Evolutionary conservation across 352 stramenopile genomes (phyloP).

Genomic region (Phytophthora tubulina): DNA sequence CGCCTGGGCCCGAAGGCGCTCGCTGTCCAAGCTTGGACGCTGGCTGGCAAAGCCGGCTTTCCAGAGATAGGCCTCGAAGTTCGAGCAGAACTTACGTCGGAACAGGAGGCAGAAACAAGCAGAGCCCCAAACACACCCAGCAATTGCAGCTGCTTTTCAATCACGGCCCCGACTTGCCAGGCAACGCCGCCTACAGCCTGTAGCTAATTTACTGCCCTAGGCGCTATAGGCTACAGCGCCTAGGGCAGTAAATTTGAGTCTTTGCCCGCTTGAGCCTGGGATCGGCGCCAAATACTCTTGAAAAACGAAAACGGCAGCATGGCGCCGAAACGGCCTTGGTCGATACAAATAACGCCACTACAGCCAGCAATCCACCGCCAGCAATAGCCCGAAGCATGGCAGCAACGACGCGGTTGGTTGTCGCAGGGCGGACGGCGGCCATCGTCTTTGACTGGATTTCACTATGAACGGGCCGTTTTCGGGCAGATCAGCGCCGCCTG

Average conservation of each 20-base stretch:
- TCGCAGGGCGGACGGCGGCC: not conserved
- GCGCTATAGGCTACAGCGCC: not conserved
- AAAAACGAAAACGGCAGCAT: conserved; percentile 9
- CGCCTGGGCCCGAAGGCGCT: conserved; percentile 3
- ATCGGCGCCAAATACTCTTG: conserved; percentile 36
- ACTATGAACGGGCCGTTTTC: conserved; percentile 18
- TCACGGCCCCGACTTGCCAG: not conserved
- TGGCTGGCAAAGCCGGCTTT: not conserved
- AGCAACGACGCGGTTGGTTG: conserved; percentile 3
- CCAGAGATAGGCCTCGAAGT: not conserved
- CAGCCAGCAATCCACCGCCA: not conserved
- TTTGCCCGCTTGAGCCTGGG: conserved; percentile 15
- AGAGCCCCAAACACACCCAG: conserved; percentile 26
- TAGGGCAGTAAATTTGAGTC: conserved; percentile 20
- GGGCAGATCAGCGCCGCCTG: conserved; percentile 9
- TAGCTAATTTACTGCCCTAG: no score
- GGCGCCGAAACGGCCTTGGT: conserved; percentile 1
- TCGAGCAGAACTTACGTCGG: conserved; percentile 9
- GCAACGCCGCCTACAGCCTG: not conserved
- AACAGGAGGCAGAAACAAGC: conserved; percentile 39
- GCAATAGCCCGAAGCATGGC: conserved; percentile 1
- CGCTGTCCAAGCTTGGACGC: not conserved
- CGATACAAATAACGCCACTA: not conserved
- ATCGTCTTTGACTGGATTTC: conserved; percentile 5
- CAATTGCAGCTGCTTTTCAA: conserved; percentile 36